Evolutionary conservation across 192 early-diverging fungal species (phyloP).

Genomic region (Coemansia sp.): DNA sequence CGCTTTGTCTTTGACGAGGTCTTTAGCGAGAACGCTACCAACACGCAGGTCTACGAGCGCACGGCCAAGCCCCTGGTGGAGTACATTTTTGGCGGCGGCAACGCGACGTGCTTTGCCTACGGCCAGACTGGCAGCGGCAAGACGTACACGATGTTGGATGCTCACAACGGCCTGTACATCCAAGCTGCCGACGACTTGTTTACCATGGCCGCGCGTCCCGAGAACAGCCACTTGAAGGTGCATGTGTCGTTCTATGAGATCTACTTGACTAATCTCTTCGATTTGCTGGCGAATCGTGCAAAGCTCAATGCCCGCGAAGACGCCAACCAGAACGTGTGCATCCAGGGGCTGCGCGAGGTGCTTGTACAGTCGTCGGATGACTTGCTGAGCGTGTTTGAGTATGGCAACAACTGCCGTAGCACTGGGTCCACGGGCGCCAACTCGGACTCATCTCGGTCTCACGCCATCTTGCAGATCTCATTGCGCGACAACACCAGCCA

Average conservation of each 20-base stretch:
- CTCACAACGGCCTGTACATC: slow-evolving; percentile 86
- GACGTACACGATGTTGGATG: slow-evolving; percentile 96
- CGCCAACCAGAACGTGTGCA: slow-evolving; percentile 91
- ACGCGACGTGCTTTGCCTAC: slow-evolving; percentile 99
- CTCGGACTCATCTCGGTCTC: slow-evolving; percentile 92
- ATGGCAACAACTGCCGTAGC: slow-evolving; percentile 85
- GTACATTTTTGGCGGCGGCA: slow-evolving; percentile 94
- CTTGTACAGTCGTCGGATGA: slow-evolving; percentile 84
- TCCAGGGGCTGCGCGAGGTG: slow-evolving; percentile 87
- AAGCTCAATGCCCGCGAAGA: slow-evolving; percentile 96
- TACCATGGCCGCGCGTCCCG: slow-evolving; percentile 65
- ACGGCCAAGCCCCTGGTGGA: slow-evolving; percentile 93
- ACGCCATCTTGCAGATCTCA: slow-evolving; percentile 95
- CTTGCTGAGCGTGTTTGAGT: slow-evolving; percentile 93
- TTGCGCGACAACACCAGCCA: slow-evolving; percentile 63
- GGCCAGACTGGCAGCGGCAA: slow-evolving; percentile 95
- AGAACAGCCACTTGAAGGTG: slow-evolving; percentile 76
- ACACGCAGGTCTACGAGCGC: slow-evolving; percentile 86
- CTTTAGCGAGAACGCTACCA: slow-evolving; percentile 79
- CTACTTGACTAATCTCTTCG: slow-evolving; percentile 95
- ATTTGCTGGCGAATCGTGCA: slow-evolving; percentile 90
- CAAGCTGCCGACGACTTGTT: slow-evolving; percentile 94
- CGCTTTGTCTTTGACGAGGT: slow-evolving; percentile 96
- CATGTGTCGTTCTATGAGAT: slow-evolving; percentile 97
- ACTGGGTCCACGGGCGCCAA: slow-evolving; percentile 97